Base-by-base conservation (phyloP, 306 rosid species). In the Phaseolus lunatus region DNA sequence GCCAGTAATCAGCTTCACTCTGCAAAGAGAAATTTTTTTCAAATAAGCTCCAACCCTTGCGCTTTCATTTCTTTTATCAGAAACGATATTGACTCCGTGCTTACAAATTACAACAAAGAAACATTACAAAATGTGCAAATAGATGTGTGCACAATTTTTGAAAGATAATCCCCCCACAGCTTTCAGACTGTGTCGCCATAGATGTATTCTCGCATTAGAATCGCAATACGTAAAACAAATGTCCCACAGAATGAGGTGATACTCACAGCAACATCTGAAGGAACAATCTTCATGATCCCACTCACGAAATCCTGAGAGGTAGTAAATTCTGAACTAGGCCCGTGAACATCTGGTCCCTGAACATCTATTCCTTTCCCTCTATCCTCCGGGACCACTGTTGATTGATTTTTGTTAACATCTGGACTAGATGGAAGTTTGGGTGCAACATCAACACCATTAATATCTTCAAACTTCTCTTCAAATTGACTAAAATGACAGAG, bases 211-310 rank as follows among this genome's bases (percentile, higher is more conserved):
- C 24, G 49, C 65, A 48, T 29, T 5, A 19, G 9, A 44, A 70
- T 5, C 10, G 41, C 26, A 41, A 67, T 81, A 37, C 71, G 68
- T 31, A 44, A 58, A 78, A 80, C 29, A 70, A 81, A 74, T 53
- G 71, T 63, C 41, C 37, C 24, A 72, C 22, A 64, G 54, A 68
- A 48, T n/a, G 33, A 57, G 72, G 68, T 35, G 47, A 57, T 75
- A 89, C 98, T 95, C 87, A 95, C 97, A 80, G 90, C 95, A 72
- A 92, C 92, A 72, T 86, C 95, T 35, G 98, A 92, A 74, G 98
- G 98, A 87, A 95, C 96, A 85, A 95, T 92, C 88, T 95, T 95
- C 97, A 89, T 92, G 59, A 95, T 90, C 84, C 98, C 98, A 84
- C 93, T 82, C 79, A 86, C 85, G 2, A 89, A 88, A 82, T 94